Conservation (phyloP, 768 basidiomycete genomes). For the Termitomyces sp. region DNA sequence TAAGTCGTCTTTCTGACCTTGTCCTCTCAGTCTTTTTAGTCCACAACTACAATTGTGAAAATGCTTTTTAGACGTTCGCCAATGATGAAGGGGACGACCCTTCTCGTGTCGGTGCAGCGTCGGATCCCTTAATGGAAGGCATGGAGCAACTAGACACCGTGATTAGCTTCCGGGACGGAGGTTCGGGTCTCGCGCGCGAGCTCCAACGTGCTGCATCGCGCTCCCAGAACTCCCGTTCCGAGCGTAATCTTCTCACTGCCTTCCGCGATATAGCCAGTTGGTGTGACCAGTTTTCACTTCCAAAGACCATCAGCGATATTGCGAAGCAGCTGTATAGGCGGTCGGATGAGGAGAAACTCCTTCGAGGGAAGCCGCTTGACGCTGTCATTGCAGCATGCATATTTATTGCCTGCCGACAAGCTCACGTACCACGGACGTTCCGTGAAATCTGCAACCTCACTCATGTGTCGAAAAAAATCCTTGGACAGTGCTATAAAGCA, state of each 20-base stretch:
- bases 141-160: conserved; percentile 93
- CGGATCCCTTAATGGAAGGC: conserved; percentile 90
- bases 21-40: conserved; percentile 6
- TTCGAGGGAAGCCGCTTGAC: conserved; percentile 87
- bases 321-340: conserved; percentile 98
- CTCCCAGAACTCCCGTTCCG: conserved; percentile 71
- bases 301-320: conserved; percentile 91
- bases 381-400: conserved; percentile 97
- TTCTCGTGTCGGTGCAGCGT: conserved; percentile 97
- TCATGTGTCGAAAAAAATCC: conserved; percentile 90
- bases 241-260: conserved; percentile 82
- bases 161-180: conserved; percentile 94
- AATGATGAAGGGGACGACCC: conserved; percentile 99
- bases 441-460: conserved; percentile 93
- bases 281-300: conserved; percentile 95
- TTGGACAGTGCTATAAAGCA: conserved; percentile 91
- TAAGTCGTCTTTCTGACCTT: conserved; percentile 40
- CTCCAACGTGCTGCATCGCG: conserved; percentile 90
- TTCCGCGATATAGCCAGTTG: conserved; percentile 90
- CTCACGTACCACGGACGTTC: conserved; percentile 93
- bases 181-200: conserved; percentile 87
- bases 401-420: conserved; percentile 95
- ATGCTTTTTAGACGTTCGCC: conserved; percentile 79
- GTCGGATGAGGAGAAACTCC: conserved; percentile 90
- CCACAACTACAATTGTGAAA: conserved; percentile 12